Base-by-base conservation (phyloP, 139 green algal species). In the Chlorella sp. region DNA sequence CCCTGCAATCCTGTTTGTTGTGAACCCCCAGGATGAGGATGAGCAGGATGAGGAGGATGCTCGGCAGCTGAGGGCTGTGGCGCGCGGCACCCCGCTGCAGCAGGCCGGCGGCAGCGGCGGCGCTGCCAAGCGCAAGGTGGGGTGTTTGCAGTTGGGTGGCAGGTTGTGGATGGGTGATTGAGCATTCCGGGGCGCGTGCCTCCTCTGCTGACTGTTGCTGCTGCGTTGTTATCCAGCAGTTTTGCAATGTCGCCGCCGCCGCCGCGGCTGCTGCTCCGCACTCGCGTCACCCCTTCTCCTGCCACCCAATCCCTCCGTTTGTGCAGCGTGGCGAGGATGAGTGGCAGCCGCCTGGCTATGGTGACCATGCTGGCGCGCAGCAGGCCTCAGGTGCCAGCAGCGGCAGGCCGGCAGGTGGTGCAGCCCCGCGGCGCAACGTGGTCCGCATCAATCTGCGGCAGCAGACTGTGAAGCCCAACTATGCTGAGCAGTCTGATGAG, bases 41-140 rank as follows among this genome's bases (percentile, higher is more conserved):
- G 74, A 80, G 28, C 60, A 82, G 76, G 76, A 82, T 15, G 76
- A 71, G 56, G 76, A 82, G 76, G 76, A 82, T 38, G 76, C 76
- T 1, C 76, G 63, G 25, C 76, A 82, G 76, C 60, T 82, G 76
- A 60, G 38, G 38, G 76, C 76, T 0, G 76, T 72, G 36, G 76
- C 60, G 2, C 23, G 18, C 0, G 76, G 76, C 76, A 39, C 76
- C 7, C 60, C 76, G 9, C 36, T 82, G 57, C 63, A 71, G 23
- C 57, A 65, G 23, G 76, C n/a, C 36, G 34, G 32, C 69, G 34
- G 32, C 34, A 16, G n/a, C 34, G 67, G 28, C 67, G 36, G 55
- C 23, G 76, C 60, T 25, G 38, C 60, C 36, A 82, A 82, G 60
- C 76, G 76, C 60, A 26, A 26, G 60, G 76, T 82, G 60, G 25